Evolutionary conservation across 129 eudicot genomes (phyloP).

Genomic region (Artemisia tridentata): DNA sequence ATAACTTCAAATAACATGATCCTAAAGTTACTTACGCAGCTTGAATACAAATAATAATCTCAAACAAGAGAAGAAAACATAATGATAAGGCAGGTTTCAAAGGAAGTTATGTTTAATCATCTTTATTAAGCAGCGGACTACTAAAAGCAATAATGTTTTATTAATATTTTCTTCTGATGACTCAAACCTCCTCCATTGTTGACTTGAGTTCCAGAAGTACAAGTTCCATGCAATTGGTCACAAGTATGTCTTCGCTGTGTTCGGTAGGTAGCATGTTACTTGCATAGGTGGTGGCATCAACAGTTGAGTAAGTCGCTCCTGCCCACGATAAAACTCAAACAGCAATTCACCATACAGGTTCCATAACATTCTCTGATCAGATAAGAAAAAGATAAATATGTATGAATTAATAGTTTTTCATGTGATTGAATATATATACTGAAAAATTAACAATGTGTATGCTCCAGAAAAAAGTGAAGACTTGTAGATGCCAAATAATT

Average conservation of each 20-base stretch:
- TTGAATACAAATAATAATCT: not conserved
- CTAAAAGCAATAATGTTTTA: conserved; percentile 24
- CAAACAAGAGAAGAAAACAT: conserved; percentile 15
- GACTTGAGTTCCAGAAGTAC: conserved; percentile 27
- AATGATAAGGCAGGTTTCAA: not conserved
- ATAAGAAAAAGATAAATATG: not conserved
- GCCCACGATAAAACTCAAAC: conserved; percentile 22
- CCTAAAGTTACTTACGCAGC: not conserved
- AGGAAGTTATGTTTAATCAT: not conserved
- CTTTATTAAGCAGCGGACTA: conserved; percentile 8
- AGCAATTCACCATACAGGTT: conserved; percentile 36
- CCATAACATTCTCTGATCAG: conserved; percentile 28
- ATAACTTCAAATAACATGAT: too few species aligned
- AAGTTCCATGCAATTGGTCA: conserved; percentile 29
- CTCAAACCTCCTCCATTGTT: conserved; percentile 19
- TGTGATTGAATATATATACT: not conserved
- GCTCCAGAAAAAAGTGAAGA: not conserved
- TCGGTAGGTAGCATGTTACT: conserved; percentile 21
- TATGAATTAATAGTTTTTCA: conserved; percentile 3
- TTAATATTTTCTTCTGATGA: conserved; percentile 25
- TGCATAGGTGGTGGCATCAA: conserved; percentile 31
- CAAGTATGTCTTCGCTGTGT: conserved; percentile 24
- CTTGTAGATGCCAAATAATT: not conserved
- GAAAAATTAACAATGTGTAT: not conserved
- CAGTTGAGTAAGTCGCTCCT: conserved; percentile 12